Base-by-base conservation (phyloP, 1,284 basidiomycete species). In the Ustilago xerochloae region DNA sequence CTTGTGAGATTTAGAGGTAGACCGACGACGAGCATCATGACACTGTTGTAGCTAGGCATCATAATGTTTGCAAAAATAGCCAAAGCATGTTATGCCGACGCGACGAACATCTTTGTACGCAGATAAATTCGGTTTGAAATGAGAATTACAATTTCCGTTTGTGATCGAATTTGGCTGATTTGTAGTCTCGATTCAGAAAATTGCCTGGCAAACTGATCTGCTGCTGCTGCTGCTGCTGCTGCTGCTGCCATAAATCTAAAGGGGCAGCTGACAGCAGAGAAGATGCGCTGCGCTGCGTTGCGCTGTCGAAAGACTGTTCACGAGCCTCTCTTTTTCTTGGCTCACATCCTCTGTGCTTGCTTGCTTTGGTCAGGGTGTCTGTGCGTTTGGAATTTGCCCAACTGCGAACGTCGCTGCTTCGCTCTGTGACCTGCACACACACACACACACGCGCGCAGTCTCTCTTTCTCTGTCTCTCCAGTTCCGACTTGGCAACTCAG, bases 111-210 rank as follows among this genome's bases (percentile, higher is more conserved):
- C 0, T 6, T 16, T 29, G 15, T 32, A 20, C 18, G 13, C 12
- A 38, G 24, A 16, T 18, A 9, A 12, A 38, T 26, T 24, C 22
- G 12, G 6, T 47, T 55, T 55, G 41, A 24, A 46, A 33, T 58
- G 43, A 16, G 18, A 50, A 54, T 65, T 45, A 39, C 55, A 56
- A 52, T 6, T 16, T 29, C 20, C n/a, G n/a, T 28, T 54, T 55
- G 59, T 69, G 60, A 69, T 69, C 61, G 66, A 68, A 20, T 63
- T 52, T 1, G 48, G 22, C 16, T 4, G 15, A 51, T 10, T 47
- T 61, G 54, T 50, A 55, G 54, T 59, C 41, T 63, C 55, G 60
- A 68, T 63, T 39, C 60, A 59, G n/a, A n/a, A n/a, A 45, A 53
- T 51, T 53, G 7, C 24, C 43, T n/a, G 45, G 45, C 38, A 29